Evolutionary conservation across 2,329 filamentous ascomycete species (phyloP), one percentile per base, ranked within the genome.

Genomic region (Phaeosphaeriaceae sp.): DNA sequence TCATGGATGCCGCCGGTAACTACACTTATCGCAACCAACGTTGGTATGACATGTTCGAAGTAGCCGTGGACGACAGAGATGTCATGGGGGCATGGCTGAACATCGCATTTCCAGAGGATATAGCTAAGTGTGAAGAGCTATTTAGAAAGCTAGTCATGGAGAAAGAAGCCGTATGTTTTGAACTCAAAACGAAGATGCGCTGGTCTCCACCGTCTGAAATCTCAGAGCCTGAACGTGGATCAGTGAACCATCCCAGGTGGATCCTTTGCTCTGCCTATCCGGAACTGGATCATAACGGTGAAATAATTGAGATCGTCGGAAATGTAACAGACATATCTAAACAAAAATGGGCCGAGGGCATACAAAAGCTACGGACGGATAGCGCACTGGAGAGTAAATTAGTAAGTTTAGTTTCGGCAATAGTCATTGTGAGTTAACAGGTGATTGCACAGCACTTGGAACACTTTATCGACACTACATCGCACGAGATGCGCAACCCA

Each of bases 401-500:
- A 23, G 21, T 8, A 23, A 23, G 21, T 23, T 23, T 23, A 8
- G 21, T 8, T 23, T 23, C 21, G 8, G 21, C 21, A 8, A 23
- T 8, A 23, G 21, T 23, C 8, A 8, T 8, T 23, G 4, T 4
- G 8, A 5, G 8, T 23, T 23, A 8, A 23, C 8, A 8, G 8
- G 21, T n/a, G 21, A 23, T 8, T 23, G 4, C 21, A 8, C 56
- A 63, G 18, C 68, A 72, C 23, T 53, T 70, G 7, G 68, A 72
- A 21, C 61, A 65, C 28, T 73, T 73, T 44, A 70, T 73, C 40
- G 70, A 73, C 29, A 71, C 64, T 1, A 68, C 66, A 0, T 64
- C 59, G 2, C 66, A 78, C 48, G 76, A 78, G 52, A 77, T 78
- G 72, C 64, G 76, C 0, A 78, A 77, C 43, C 75, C 75, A 2